Evolutionary conservation across 2,329 filamentous ascomycete genomes (phyloP), one percentile per base, ranked within the genome.

Genomic region (Diaporthe australafricana): DNA sequence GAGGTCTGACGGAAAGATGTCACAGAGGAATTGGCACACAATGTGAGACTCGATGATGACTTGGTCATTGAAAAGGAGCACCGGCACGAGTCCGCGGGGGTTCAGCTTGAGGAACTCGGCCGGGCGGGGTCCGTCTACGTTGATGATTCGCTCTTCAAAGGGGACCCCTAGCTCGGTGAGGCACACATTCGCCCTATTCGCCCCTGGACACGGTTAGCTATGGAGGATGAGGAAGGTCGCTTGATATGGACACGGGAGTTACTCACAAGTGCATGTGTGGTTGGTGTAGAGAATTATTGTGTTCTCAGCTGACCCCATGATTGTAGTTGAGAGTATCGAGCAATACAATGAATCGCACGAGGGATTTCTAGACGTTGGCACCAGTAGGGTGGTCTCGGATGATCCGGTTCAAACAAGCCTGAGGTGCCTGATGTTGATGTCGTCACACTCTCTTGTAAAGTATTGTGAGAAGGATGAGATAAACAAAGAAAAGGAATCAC

Each of bases 81-180:
- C 83, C 1, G 93, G 93, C 9, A 95, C 92, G 5, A 94, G 88
- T 22, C 93, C 93, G 70, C 92, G 89, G 75, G 92, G 92, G 81
- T 95, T 94, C 77, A 95, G 83, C 52, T 90, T 84, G 7, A 95
- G 87, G 78, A 94, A 95, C 84, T 90, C 93, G 60, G 87, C 84
- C 35, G 92, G 89, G 6, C 93, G 88, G 0, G 93, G 93, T 17
- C 82, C 87, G 73, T 83, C 81, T 56, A 95, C 84, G 78, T 95
- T 91, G 75, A 95, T 92, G 70, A 89, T 87, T 71, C 92, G 89
- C 74, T 93, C 90, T 68, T 92, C 89, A 76, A 89, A 92, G 0
- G 87, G 83, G 40, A 94, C 79, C 5, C 85, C 85, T 9, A 92
- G 85, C 77, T 93, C 92, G 50, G 87, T 84, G 45, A 94, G 85